Evolutionary conservation across 805 yeast genomes (phyloP).

Genomic region (Wickerhamia fluorescens): DNA sequence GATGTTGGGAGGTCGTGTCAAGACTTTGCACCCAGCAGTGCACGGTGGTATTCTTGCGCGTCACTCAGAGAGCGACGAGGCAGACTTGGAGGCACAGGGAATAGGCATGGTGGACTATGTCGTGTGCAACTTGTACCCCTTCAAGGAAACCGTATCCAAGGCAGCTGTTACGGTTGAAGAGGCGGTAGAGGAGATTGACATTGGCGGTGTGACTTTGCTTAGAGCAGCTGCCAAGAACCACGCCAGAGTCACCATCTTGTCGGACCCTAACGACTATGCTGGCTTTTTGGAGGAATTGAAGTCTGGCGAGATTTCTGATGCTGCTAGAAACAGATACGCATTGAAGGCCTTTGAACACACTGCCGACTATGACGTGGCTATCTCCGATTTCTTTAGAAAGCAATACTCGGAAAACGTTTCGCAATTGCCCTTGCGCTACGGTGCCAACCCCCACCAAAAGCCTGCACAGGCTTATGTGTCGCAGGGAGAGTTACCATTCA

Average conservation of each 20-base stretch:
- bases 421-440: conserved; percentile 93
- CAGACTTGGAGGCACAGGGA: conserved; percentile 80
- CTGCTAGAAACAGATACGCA: conserved; percentile 76
- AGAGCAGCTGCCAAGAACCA: conserved; percentile 99
- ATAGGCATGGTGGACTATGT: conserved; percentile 96
- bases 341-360: conserved; percentile 98
- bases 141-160: conserved; percentile 94
- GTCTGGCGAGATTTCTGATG: conserved; percentile 63
- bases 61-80: conserved; percentile 83
- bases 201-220: conserved; percentile 92
- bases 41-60: conserved; percentile 97
- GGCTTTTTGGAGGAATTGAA: conserved; percentile 76
- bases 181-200: conserved; percentile 98
- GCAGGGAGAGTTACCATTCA: conserved; percentile 86
- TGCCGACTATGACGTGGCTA: conserved; percentile 93
- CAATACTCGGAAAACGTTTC: conserved; percentile 85
- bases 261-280: conserved; percentile 93
- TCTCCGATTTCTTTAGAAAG: conserved; percentile 95
- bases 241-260: conserved; percentile 87
- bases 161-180: conserved; percentile 92
- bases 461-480: conserved; percentile 96
- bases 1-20: conserved; percentile 97
- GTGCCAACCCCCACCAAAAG: conserved; percentile 98
- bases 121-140: conserved; percentile 96
- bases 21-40: conserved; percentile 97